Conservation (phyloP, 2,329 filamentous ascomycete species). For the Calonectria naviculata region DNA sequence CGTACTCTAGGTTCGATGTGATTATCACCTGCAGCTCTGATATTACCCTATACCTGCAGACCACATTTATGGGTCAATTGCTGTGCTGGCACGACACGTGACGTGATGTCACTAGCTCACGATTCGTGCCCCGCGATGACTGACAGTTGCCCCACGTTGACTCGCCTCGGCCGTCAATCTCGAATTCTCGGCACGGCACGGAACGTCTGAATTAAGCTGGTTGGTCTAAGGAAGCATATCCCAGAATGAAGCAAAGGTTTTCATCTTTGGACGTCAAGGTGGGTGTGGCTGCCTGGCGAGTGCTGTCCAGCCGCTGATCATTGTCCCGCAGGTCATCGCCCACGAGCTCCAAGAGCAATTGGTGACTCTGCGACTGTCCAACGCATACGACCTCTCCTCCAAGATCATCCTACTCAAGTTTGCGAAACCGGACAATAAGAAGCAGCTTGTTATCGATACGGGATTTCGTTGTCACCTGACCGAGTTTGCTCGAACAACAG, state of each 20-base stretch:
- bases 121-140: slow-evolving; percentile 29
- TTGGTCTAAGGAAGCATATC: slow-evolving; percentile 12
- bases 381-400: slow-evolving; percentile 95
- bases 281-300: slow-evolving; percentile 6
- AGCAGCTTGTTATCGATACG: slow-evolving; percentile 92
- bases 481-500: slow-evolving; percentile 87
- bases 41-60: not conserved
- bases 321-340: slow-evolving; percentile 78
- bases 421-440: slow-evolving; percentile 86
- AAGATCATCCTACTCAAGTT: slow-evolving; percentile 97
- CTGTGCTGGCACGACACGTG: slow-evolving; percentile 23
- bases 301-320: slow-evolving; percentile 18
- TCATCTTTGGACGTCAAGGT: slow-evolving; percentile 84
- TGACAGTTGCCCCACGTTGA: slow-evolving; percentile 29
- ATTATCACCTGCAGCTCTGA: not conserved
- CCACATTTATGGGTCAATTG: not conserved
- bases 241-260: slow-evolving; percentile 81
- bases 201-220: slow-evolving; percentile 8
- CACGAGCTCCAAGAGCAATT: slow-evolving; percentile 88
- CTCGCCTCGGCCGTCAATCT: slow-evolving; percentile 12
- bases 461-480: slow-evolving; percentile 97
- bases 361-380: slow-evolving; percentile 83
- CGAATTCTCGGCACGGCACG: slow-evolving; percentile 13
- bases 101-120: slow-evolving; percentile 29
- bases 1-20: not conserved